Percentiles rank a stretch among this genome's conserved stretches.
These are phyloP conservation scores for Nicotiana benthamiana DNA, from an alignment of 257 asterid genomes.

Conservation along the genomic window DNA sequence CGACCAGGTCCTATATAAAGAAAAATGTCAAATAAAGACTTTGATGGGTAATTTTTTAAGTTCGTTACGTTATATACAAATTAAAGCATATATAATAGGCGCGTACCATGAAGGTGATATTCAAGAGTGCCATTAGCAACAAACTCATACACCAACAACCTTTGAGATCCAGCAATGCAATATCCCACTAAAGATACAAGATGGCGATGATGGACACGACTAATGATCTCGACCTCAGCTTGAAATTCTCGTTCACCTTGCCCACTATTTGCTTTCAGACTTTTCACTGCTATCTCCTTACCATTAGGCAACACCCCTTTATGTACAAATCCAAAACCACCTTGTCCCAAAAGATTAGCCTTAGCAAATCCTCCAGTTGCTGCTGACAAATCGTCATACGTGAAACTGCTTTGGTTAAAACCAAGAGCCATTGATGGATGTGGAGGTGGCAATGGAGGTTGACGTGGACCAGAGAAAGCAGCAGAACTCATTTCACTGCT, in stretches of 20 bases:
- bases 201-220: slow-evolving; percentile 60
- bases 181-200: slow-evolving; percentile 57
- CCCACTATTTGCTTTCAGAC: slow-evolving; percentile 48
- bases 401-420: slow-evolving; percentile 41
- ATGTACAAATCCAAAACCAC: slow-evolving; percentile 57
- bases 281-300: slow-evolving; percentile 45
- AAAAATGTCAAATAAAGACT: not conserved
- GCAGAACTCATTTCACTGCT: slow-evolving; percentile 62
- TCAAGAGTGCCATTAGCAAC: slow-evolving; percentile 48
- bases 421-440: slow-evolving; percentile 35
- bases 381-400: slow-evolving; percentile 36
- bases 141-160: slow-evolving; percentile 55
- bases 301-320: slow-evolving; percentile 54
- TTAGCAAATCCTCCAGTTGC: slow-evolving; percentile 40
- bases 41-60: not conserved
- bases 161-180: slow-evolving; percentile 45
- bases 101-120: slow-evolving; percentile 49
- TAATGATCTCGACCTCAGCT: slow-evolving; percentile 58
- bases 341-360: slow-evolving; percentile 42
- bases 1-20: slow-evolving; percentile 34
- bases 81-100: too few species aligned
- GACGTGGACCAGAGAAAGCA: slow-evolving; percentile 50
- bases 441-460: slow-evolving; percentile 39
- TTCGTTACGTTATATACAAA: not conserved
- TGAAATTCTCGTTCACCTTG: slow-evolving; percentile 66